Evolutionary conservation across 495 filamentous ascomycete species (phyloP).

Genomic region (Aspergillus panamensis): DNA sequence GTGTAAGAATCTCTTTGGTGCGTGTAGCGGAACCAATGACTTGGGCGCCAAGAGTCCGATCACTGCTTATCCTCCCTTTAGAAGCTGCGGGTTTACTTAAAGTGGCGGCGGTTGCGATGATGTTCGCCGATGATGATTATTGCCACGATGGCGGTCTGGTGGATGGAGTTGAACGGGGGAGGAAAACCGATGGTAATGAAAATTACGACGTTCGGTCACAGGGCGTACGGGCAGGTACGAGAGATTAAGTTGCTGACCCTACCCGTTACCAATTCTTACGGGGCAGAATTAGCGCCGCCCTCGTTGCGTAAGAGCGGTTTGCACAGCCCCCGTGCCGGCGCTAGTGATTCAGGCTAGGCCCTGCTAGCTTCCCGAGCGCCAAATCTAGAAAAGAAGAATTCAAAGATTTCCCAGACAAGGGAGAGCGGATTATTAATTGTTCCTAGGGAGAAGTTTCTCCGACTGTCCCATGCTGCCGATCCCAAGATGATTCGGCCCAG

Average conservation of each 20-base stretch:
- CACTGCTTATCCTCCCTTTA: neutral
- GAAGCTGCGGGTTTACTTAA: neutral
- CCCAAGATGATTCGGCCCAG: constrained; percentile 5
- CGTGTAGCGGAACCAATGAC: neutral
- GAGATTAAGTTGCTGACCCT: neutral
- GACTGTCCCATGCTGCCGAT: constrained; percentile 19
- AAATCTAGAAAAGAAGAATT: neutral
- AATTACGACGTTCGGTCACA: constrained; percentile 3
- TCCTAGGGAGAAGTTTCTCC: constrained; percentile 6
- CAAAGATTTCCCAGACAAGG: constrained; percentile 1
- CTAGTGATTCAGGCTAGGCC: constrained; percentile 24
- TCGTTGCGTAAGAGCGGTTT: constrained; percentile 31
- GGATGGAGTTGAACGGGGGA: neutral
- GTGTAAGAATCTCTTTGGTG: neutral
- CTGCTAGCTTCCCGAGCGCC: neutral
- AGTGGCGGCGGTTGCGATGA: constrained; percentile 5
- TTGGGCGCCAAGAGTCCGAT: neutral
- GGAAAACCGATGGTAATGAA: neutral
- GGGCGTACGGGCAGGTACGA: neutral
- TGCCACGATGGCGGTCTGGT: constrained; percentile 2
- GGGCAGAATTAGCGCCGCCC: constrained; percentile 11
- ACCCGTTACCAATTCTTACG: neutral
- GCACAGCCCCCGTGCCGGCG: constrained; percentile 32
- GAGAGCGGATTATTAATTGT: constrained; percentile 11
- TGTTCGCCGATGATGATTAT: neutral